Base-by-base conservation (phyloP, 2,329 filamentous ascomycete genomes). In the Monilinia fructicola region DNA sequence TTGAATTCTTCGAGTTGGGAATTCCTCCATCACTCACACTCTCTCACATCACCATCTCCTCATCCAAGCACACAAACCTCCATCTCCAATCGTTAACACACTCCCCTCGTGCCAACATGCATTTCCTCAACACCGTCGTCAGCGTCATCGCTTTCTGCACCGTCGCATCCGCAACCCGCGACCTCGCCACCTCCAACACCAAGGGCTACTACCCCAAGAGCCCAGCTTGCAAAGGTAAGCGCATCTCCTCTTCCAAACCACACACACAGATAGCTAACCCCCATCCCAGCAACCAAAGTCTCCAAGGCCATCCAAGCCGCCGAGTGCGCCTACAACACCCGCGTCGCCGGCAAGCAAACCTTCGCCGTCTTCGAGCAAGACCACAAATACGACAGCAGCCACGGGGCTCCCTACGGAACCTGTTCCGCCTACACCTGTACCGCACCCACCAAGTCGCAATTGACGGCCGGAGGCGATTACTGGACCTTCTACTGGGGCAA, bases 311-410 rank as follows among this genome's bases (percentile, higher is more conserved):
- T 65, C 35, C 64, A 65, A 60, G 64, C 64, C 54, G 64, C 54
- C 38, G 64, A 65, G 35, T 65, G 64, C 26, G 44, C 64, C 4
- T 28, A 64, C 62, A 64, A 64, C 40, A 64, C 55, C 2, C 64
- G 64, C 4, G 46, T 53, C 23, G 7, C 46, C 31, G 46, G 54
- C 2, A 18, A 23, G 0, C 55, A 65, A 53, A 65, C 64, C 54
- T 65, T 65, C 23, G 64, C 64, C 54, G 64, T 65, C 54, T 65
- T 65, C 54, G 0, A 52, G 4, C 14, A 16, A n/a, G 55, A 60
- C 3, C 42, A 65, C 18, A 11, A 59, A 52, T 60, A 60, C 28
- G 64, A 60, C 6, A 11, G 2, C 2, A 3, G 18, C 2, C 44
- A 65, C 46, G 64, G 64, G 18, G 54, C 52, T 21, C 62, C 62